Conservation (phyloP, 805 yeast genomes). For the Kluyveromyces lactis region DNA sequence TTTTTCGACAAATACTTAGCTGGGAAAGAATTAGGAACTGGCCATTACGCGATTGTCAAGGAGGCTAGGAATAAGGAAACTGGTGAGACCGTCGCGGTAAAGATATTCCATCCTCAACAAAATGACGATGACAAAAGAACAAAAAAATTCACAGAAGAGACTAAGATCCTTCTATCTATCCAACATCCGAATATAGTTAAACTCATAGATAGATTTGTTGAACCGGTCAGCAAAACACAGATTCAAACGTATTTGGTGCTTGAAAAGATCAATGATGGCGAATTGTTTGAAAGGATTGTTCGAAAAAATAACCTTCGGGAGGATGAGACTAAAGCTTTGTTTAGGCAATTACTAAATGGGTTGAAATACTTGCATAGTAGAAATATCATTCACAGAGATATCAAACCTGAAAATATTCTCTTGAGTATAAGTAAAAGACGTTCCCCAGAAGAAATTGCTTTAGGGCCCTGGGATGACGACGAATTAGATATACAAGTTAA, state of each 20-base stretch:
- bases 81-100: slow-evolving; percentile 62
- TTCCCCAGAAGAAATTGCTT: slow-evolving; percentile 21
- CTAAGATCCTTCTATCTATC: slow-evolving; percentile 54
- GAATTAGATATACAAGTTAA: slow-evolving; percentile 61
- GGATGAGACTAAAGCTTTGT: slow-evolving; percentile 53
- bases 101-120: slow-evolving; percentile 56
- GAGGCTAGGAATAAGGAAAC: slow-evolving; percentile 52
- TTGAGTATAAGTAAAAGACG: slow-evolving; percentile 39
- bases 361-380: slow-evolving; percentile 56
- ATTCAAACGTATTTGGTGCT: slow-evolving; percentile 50
- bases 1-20: slow-evolving; percentile 45
- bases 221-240: slow-evolving; percentile 39
- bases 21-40: slow-evolving; percentile 60
- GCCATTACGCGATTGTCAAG: slow-evolving; percentile 77
- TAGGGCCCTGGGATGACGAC: slow-evolving; percentile 38
- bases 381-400: slow-evolving; percentile 70
- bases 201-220: slow-evolving; percentile 50
- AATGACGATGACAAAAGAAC: slow-evolving; percentile 33
- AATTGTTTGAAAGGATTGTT: slow-evolving; percentile 63
- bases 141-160: slow-evolving; percentile 51
- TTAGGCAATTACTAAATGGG: slow-evolving; percentile 59
- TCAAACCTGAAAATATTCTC: slow-evolving; percentile 71
- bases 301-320: slow-evolving; percentile 53
- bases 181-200: slow-evolving; percentile 66
- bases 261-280: slow-evolving; percentile 70